Evolutionary conservation across 306 rosid species (phyloP).

Genomic region (Betula pendula): DNA sequence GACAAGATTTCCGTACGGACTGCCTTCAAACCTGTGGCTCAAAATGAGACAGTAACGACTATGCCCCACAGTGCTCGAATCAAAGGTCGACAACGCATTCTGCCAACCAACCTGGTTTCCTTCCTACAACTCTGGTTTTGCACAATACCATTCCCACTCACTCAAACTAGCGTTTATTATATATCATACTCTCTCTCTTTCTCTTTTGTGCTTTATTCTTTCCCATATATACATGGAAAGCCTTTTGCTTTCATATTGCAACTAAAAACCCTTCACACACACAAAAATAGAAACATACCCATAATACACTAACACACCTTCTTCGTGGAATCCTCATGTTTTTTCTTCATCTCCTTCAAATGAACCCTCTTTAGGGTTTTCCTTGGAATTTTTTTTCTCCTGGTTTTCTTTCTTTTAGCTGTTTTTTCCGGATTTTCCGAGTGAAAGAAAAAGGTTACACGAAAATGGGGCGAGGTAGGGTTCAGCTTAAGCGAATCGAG

Average conservation of each 20-base stretch:
- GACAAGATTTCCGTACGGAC: slow-evolving; percentile 37
- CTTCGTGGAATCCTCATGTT: background rate
- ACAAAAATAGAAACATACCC: slow-evolving; percentile 54
- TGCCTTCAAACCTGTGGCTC: slow-evolving; percentile 26
- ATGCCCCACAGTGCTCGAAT: slow-evolving; percentile 18
- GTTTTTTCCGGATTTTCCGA: background rate
- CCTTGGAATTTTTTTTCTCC: background rate
- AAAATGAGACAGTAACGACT: slow-evolving; percentile 23
- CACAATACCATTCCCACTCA: background rate
- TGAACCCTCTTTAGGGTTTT: slow-evolving; percentile 30
- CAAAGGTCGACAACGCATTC: slow-evolving; percentile 39
- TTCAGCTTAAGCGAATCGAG: slow-evolving; percentile 78
- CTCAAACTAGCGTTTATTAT: background rate
- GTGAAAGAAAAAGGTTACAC: background rate
- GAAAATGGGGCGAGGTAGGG: slow-evolving; percentile 81
- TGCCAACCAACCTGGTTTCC: slow-evolving; percentile 2
- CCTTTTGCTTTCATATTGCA: slow-evolving; percentile 15
- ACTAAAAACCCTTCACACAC: slow-evolving; percentile 14
- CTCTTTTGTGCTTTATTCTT: background rate
- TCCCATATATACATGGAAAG: slow-evolving; percentile 9
- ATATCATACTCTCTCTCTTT: background rate
- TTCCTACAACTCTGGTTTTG: background rate
- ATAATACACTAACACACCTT: slow-evolving; percentile 14
- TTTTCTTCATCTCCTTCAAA: slow-evolving; percentile 15
- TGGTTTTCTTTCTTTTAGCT: slow-evolving; percentile 5